phyloP scores from a whole-genome alignment of 2,329 filamentous ascomycete species.

The Drechslerella dactyloides region DNA sequence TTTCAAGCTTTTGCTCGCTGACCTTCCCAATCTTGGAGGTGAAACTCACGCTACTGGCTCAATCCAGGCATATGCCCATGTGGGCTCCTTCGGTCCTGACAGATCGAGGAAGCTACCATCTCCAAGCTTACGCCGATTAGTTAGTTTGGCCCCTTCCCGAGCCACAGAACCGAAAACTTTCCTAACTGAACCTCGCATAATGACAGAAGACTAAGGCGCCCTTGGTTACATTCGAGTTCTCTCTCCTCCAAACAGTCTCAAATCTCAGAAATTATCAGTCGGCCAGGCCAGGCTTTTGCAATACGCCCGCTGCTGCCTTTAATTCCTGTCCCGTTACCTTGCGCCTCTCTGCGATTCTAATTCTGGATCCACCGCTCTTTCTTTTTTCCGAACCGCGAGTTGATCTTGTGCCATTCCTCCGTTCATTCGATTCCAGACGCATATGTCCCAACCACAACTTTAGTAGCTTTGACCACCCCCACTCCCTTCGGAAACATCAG shows the following conservation, averaged over 20 bases:
- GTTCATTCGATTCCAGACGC: constrained; percentile 2
- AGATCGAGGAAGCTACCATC: neutral
- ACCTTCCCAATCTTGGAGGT: constrained; percentile 48
- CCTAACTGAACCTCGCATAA: neutral
- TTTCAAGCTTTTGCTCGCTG: constrained; percentile 6
- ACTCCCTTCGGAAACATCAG: neutral
- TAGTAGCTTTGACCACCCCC: neutral
- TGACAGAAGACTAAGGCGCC: too few relatives aligned
- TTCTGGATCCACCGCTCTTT: constrained; percentile 11
- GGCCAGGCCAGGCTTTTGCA: constrained; percentile 1
- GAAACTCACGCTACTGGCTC: constrained; percentile 40
- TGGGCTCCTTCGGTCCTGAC: constrained; percentile 7
- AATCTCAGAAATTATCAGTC: neutral
- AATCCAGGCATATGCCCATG: constrained; percentile 40
- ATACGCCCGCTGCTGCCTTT: neutral
- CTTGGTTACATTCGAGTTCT: too few relatives aligned
- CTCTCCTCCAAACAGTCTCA: neutral
- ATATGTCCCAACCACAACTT: neutral
- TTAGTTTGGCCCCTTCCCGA: neutral
- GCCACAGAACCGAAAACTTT: neutral
- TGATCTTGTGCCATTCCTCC: constrained; percentile 32
- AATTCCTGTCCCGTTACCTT: neutral
- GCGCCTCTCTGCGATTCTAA: too few relatives aligned
- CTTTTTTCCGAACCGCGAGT: constrained; percentile 42
- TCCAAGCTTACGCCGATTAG: constrained; percentile 1